phyloP scores from a whole-genome alignment of 106 monocot species.

The Gastrodia elata region DNA sequence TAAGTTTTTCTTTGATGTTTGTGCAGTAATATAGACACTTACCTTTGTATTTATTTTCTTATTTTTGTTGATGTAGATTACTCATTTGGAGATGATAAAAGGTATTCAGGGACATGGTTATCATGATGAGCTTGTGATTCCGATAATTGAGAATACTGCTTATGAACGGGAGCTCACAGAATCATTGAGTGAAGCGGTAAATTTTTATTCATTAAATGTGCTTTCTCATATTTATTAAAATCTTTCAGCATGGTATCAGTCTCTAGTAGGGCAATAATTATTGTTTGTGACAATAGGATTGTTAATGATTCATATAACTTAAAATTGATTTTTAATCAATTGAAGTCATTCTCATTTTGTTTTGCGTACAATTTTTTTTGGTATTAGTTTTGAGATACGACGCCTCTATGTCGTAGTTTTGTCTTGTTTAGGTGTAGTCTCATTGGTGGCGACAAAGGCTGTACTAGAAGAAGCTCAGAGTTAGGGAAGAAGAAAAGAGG shows the following conservation, averaged over 20 bases:
- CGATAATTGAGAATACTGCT: conserved; percentile 95
- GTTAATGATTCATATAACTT: not conserved
- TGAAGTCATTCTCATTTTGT: not conserved
- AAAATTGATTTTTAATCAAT: not conserved
- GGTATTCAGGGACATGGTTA: conserved; percentile 96
- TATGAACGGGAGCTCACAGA: conserved; percentile 87
- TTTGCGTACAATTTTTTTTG: not conserved
- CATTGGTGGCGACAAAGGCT: no score
- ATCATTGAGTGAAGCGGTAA: conserved; percentile 81
- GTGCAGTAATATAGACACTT: not conserved
- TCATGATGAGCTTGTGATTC: conserved; percentile 83
- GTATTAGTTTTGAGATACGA: not conserved
- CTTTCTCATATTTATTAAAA: not conserved
- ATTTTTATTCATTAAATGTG: not conserved
- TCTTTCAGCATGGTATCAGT: not conserved
- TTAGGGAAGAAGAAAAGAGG: no score
- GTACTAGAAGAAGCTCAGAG: no score
- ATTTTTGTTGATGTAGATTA: conserved; percentile 54
- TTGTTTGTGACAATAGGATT: not conserved
- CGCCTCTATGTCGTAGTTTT: not conserved
- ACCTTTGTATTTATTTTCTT: not conserved
- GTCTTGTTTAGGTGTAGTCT: not conserved
- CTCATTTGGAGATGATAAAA: conserved; percentile 99
- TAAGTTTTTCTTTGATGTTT: not conserved
- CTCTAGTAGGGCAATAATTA: not conserved